Base-by-base conservation (phyloP, 805 yeast species). In the Metschnikowia corniflorae region DNA sequence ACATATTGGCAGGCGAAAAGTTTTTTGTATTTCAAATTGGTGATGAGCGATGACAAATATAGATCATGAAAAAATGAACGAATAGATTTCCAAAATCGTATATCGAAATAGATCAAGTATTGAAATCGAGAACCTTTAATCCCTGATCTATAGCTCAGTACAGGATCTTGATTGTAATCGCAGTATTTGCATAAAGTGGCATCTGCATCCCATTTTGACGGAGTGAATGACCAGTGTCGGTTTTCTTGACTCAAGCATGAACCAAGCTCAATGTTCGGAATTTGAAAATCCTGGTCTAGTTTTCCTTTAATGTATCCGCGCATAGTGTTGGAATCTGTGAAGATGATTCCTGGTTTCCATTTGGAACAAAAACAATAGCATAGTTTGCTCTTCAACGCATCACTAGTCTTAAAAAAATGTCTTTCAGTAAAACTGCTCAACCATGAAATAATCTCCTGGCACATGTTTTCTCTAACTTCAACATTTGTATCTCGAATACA, bases 1-100 rank as follows among this genome's bases (percentile, higher is more conserved):
- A 87, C 83, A 52, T 87, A 88, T 49, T 87, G 91, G 26, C 75
- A 73, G n/a, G 83, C 80, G 26, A 84, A 63, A n/a, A 80, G 54
- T 20, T 70, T 57, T 51, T 80, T 80, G 54, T 70, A 80, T 10
- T 58, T 61, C 33, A 71, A 57, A 50, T 79, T 79, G 10, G 86
- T 75, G 13, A 86, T 77, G 41, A 86, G 59, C 0, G 82, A 73
- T 0, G 80, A 70, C 26, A 83, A 73, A 52, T 77, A 82, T 39
- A 86, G 59, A 45, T 79, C 86, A 41, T 82, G 84, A 10, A 84
- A 61, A 6, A 66, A 56, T 0, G 63, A 51, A 29, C 95, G 67
- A 5, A 82, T 61, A 0, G 73, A 55, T 51, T 78, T 84, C 82
- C 88, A 82, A 23, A 86, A 72, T 32, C 94, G 58, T 2, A 82